Evolutionary conservation across 1,284 basidiomycete species (phyloP), one percentile per base, ranked within the genome.

Genomic region (Pulchroboletus neoregius): DNA sequence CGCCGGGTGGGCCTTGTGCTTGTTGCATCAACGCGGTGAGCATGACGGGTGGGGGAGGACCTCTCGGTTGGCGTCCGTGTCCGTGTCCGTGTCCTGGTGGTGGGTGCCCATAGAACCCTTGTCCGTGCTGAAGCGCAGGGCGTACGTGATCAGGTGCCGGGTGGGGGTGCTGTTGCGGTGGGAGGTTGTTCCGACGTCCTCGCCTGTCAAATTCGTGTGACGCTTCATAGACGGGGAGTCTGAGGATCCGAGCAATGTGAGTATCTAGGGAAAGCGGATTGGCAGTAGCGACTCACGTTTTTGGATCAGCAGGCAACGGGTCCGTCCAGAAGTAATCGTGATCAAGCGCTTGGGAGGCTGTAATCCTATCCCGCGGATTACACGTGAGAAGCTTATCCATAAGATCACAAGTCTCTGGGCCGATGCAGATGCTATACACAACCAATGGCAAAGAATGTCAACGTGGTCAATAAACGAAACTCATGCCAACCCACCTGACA

Each of bases 251-350:
- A 23, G 32, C 5, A 43, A 36, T 32, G 32, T 48, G 38, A 48
- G 23, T n/a, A 27, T 37, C n/a, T 10, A 33, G 23, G 20, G n/a
- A 23, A 49, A 34, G 33, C 2, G 12, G 37, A 44, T 45, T 26
- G 7, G 37, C 12, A 28, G 7, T 40, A 44, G 39, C 18, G 5
- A 72, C 82, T 54, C 54, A 91, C 91, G 79, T 79, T 64, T 84
- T 86, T 0, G 88, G 83, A 68, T 88, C 85, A n/a, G 88, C 89
- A 12, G 91, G 85, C 24, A 90, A 58, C 0, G 91, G 91, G 53
- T 89, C 84, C 0, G 82, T 85, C 88, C 90, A 94, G 68, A 96
- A 96, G 70, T 95, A 96, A 42, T 92, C 84, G 61, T 96, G 93
- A 52, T 87, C 82, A 54, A 95, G 80, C 4, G 91, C 90, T 59